Evolutionary conservation across 345 rosid species (phyloP), one percentile per base, ranked within the genome.

Genomic region (Boechera retrofracta): DNA sequence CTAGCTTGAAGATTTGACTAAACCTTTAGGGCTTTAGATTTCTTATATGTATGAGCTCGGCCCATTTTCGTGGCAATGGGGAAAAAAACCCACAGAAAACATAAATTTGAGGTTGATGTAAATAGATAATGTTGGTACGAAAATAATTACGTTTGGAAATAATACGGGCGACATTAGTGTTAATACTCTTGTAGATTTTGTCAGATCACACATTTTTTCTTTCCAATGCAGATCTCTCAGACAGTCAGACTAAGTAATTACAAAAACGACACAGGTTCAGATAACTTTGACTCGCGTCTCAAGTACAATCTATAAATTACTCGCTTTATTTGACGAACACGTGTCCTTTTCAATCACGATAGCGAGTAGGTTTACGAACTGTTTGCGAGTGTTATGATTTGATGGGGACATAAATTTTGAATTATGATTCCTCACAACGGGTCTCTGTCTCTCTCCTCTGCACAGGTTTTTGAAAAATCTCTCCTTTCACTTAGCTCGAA

Each of bases 401-500:
- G 21, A 36, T 21, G 32, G 31, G 3, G 24, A 2, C 5, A 24
- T 3, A 16, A 2, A 59, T 5, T 66, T 79, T 73, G 78, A 79
- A 79, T 44, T 44, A 54, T 73, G 64, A 73, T 57, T 72, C 74
- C 24, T 24, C 28, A 24, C 78, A 67, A 72, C 72, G 74, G 77
- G 51, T 67, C 82, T 59, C 54, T 21, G 18, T 48, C 32, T 77
- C 72, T 67, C 68, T 67, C 12, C 42, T 32, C 12, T 64, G 60
- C 80, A 71, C 18, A 44, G 55, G 36, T 59, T 73, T 21, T 79
- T 73, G 45, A 67, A 79, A 78, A 72, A 47, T 49, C 67, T 13
- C 67, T 45, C 6, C 76, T 55, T 77, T 77, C 76, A 47, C 81
- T 28, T 28, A 65, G 48, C 77, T 72, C 77, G 77, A 72, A 78